Evolutionary conservation across 2,329 filamentous ascomycete genomes (phyloP).

Genomic region (Remersonia thermophila): DNA sequence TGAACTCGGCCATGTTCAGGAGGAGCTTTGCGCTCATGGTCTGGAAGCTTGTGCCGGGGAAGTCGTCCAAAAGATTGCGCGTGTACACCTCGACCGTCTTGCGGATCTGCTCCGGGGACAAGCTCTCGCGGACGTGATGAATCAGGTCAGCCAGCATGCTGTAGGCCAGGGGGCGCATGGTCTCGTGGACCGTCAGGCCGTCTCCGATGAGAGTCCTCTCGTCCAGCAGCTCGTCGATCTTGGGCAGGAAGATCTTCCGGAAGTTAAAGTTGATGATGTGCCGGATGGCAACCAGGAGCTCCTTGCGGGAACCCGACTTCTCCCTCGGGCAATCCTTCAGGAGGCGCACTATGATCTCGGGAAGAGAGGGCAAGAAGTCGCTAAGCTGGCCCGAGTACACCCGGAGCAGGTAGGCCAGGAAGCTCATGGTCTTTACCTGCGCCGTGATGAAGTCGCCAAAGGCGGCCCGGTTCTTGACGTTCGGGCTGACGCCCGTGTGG

Average conservation of each 20-base stretch:
- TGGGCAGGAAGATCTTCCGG: slow-evolving; percentile 81
- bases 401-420: slow-evolving; percentile 81
- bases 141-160: slow-evolving; percentile 98
- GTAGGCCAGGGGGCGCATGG: slow-evolving; percentile 87
- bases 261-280: slow-evolving; percentile 99
- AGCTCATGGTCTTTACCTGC: slow-evolving; percentile 99
- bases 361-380: slow-evolving; percentile 77
- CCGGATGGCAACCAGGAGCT: slow-evolving; percentile 86
- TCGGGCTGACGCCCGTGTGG: slow-evolving; percentile 84
- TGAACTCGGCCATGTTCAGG: slow-evolving; percentile 96
- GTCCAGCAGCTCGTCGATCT: slow-evolving; percentile 90
- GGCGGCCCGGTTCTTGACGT: slow-evolving; percentile 83
- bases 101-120: slow-evolving; percentile 81
- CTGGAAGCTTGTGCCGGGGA: slow-evolving; percentile 95
- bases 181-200: slow-evolving; percentile 91
- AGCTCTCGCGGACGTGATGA: slow-evolving; percentile 85
- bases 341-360: slow-evolving; percentile 79
- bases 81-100: slow-evolving; percentile 97
- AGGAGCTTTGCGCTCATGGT: slow-evolving; percentile 98
- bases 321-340: slow-evolving; percentile 90
- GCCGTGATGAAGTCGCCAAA: slow-evolving; percentile 97
- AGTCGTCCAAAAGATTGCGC: slow-evolving; percentile 86
- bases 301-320: slow-evolving; percentile 86
- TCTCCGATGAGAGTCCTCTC: slow-evolving; percentile 91
- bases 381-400: slow-evolving; percentile 77